Conservation (phyloP, 2,329 filamentous ascomycete genomes). For the Aspergillus phoenicis region DNA sequence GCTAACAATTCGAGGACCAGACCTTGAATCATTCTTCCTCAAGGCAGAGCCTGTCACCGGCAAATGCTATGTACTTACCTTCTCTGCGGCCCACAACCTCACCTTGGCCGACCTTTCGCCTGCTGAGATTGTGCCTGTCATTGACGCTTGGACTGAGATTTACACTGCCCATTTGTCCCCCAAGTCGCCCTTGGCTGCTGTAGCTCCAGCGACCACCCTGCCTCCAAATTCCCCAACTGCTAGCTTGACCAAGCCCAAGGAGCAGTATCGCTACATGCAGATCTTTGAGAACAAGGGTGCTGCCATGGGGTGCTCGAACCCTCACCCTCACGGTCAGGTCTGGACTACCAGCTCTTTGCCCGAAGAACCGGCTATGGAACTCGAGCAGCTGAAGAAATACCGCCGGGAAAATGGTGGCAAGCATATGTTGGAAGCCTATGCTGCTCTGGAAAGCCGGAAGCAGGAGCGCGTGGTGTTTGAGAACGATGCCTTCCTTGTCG, state of each 20-base stretch:
- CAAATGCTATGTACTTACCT: slow-evolving; percentile 95
- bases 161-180: slow-evolving; percentile 80
- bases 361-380: slow-evolving; percentile 81
- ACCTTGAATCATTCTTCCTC: slow-evolving; percentile 74
- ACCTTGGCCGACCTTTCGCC: slow-evolving; percentile 88
- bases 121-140: slow-evolving; percentile 74
- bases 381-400: slow-evolving; percentile 78
- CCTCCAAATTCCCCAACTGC: slow-evolving; percentile 51
- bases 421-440: slow-evolving; percentile 85
- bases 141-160: slow-evolving; percentile 88
- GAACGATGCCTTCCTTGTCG: slow-evolving; percentile 79
- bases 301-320: slow-evolving; percentile 98
- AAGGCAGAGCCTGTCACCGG: slow-evolving; percentile 85
- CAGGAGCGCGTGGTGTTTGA: slow-evolving; percentile 84
- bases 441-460: slow-evolving; percentile 77
- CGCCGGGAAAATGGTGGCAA: slow-evolving; percentile 69
- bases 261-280: slow-evolving; percentile 95
- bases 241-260: slow-evolving; percentile 58
- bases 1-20: slow-evolving; percentile 43
- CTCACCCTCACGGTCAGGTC: slow-evolving; percentile 93
- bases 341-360: slow-evolving; percentile 93
- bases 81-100: slow-evolving; percentile 85
- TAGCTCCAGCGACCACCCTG: slow-evolving; percentile 50
- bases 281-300: slow-evolving; percentile 99
- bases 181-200: slow-evolving; percentile 62